A percentile compares a stretch with the other conserved stretches of the same genome.
Conservation (phyloP, 768 basidiomycete genomes). For the Lactarius psammicola region DNA sequence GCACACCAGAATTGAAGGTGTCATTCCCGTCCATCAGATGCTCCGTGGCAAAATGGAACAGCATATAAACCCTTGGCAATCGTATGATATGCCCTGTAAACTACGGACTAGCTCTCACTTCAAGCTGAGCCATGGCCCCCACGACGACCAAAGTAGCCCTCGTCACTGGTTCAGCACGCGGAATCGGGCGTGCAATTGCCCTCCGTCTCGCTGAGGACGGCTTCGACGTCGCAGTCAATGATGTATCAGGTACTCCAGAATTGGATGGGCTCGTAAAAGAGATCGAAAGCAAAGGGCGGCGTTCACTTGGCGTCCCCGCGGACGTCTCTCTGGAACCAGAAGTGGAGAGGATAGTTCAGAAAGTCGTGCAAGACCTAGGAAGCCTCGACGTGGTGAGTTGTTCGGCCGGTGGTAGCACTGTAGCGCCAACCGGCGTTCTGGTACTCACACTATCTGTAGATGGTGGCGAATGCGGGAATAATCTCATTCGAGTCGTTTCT, state of each 20-base stretch:
- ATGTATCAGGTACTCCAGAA: constrained; percentile 16
- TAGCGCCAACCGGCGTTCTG: too few relatives aligned
- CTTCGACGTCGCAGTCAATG: constrained; percentile 27
- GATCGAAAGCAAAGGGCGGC: constrained; percentile 21
- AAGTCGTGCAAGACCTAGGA: constrained; percentile 14
- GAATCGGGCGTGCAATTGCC: constrained; percentile 28
- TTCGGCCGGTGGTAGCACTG: too few relatives aligned
- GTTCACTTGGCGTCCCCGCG: constrained; percentile 6
- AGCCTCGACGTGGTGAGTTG: constrained; percentile 25
- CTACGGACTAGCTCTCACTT: background rate
- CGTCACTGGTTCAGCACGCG: constrained; percentile 30
- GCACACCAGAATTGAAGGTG: too few relatives aligned
- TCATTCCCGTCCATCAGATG: too few relatives aligned
- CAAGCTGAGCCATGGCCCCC: background rate
- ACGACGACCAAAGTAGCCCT: constrained; percentile 24
- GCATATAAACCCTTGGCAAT: background rate
- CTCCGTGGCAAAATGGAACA: background rate
- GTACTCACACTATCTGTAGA: background rate
- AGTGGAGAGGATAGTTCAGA: constrained; percentile 14
- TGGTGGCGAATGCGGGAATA: constrained; percentile 28
- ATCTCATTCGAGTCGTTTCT: background rate
- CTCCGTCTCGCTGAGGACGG: constrained; percentile 30
- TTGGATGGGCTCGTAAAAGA: background rate
- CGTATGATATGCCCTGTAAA: background rate
- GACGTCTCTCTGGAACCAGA: constrained; percentile 22